Conservation (phyloP, 2,329 filamentous ascomycete species). For the Colletotrichum eremochloae region DNA sequence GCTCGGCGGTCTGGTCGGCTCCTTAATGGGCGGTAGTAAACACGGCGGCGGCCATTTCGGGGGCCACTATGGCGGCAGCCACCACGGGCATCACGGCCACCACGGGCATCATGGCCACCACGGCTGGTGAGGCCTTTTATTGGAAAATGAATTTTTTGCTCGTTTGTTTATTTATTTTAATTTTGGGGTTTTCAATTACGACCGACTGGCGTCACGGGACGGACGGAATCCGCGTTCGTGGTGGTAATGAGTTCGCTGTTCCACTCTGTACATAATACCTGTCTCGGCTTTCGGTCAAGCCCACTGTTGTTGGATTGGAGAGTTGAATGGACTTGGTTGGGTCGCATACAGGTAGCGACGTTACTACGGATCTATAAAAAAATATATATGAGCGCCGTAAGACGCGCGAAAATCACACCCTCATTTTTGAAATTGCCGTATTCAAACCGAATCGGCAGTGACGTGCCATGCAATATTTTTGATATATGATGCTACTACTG, state of each 20-base stretch:
- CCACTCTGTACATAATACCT: not conserved
- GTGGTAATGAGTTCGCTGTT: not conserved
- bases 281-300: not conserved
- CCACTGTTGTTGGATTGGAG: not conserved
- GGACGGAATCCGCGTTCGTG: not conserved
- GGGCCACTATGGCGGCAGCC: not conserved
- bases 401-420: conserved; percentile 8
- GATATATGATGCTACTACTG: conserved; percentile 3
- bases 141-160: not conserved
- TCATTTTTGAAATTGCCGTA: not conserved
- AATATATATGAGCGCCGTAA: not conserved
- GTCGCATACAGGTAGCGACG: not conserved
- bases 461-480: not conserved
- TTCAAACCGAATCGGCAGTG: not conserved
- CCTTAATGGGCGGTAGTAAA: conserved; percentile 39
- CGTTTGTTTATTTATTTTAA: not conserved
- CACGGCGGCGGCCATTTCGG: conserved; percentile 34
- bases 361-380: not conserved
- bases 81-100: conserved; percentile 18
- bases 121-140: too few relatives aligned
- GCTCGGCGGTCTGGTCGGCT: conserved; percentile 44
- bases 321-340: not conserved
- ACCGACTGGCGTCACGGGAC: conserved; percentile 11
- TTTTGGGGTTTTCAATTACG: not conserved
- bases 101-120: conserved; percentile 1